phyloP scores from a whole-genome alignment of 345 rosid genomes.

The Gossypium anomalum region DNA sequence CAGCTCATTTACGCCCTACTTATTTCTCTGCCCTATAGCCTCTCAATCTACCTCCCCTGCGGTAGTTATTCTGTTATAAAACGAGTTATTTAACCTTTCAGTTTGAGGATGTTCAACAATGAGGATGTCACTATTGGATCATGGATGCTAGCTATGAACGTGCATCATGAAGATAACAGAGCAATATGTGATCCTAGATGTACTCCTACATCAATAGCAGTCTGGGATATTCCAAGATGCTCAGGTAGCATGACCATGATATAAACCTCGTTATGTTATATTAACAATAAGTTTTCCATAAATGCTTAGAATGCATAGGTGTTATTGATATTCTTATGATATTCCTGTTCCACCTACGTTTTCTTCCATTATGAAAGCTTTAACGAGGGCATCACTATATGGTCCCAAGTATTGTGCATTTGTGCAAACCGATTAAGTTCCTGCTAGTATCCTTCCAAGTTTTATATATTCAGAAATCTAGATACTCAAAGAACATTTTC shows the following conservation, averaged over 20 bases:
- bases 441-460: neutral
- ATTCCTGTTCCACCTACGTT: neutral
- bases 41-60: neutral
- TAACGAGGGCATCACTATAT: neutral
- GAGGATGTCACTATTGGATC: slow-evolving; percentile 85
- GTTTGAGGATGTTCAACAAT: slow-evolving; percentile 63
- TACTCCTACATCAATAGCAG: slow-evolving; percentile 70
- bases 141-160: slow-evolving; percentile 92
- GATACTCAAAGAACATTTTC: neutral
- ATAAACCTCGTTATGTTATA: neutral
- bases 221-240: slow-evolving; percentile 89
- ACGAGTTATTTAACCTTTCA: slow-evolving; percentile 27
- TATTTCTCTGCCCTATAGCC: neutral
- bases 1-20: neutral
- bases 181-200: slow-evolving; percentile 77
- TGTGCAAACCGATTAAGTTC: neutral
- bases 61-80: slow-evolving; percentile 11
- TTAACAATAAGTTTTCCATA: neutral
- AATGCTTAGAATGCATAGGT: neutral
- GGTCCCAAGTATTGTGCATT: neutral
- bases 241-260: slow-evolving; percentile 42
- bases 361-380: neutral
- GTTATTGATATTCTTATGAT: neutral
- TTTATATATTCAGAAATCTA: neutral
- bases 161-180: slow-evolving; percentile 66